Evolutionary conservation across 1,139 yeast species (phyloP).

Genomic region (Pichia sp.): DNA sequence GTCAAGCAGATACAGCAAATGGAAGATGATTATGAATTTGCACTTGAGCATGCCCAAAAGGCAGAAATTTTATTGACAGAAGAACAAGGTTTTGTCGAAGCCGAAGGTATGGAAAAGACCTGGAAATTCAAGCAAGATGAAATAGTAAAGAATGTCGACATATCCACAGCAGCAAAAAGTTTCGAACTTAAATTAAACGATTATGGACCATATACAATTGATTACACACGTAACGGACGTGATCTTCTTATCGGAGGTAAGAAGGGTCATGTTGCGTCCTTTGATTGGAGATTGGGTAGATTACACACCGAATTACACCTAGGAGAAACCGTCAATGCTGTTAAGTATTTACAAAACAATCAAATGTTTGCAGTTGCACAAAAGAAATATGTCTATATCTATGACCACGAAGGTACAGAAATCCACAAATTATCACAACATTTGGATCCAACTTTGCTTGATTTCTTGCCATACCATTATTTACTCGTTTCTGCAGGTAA

Average conservation of each 20-base stretch:
- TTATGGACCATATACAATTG: conserved; percentile 84
- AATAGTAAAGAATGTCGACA: conserved; percentile 75
- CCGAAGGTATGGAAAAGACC: conserved; percentile 93
- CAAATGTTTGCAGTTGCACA: conserved; percentile 97
- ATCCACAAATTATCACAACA: conserved; percentile 90
- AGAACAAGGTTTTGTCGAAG: conserved; percentile 81
- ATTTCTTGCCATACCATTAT: conserved; percentile 91
- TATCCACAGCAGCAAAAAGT: conserved; percentile 68
- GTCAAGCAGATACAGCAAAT: conserved; percentile 49
- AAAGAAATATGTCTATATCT: conserved; percentile 89
- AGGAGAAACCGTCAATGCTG: conserved; percentile 88
- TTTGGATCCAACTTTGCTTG: conserved; percentile 77
- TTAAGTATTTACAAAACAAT: conserved; percentile 86
- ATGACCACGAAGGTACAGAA: conserved; percentile 90
- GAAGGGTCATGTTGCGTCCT: conserved; percentile 93
- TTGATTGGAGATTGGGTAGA: conserved; percentile 92
- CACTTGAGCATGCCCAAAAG: conserved; percentile 77
- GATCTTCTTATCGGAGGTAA: conserved; percentile 80
- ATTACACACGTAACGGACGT: conserved; percentile 87
- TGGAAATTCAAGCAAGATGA: conserved; percentile 83
- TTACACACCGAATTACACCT: conserved; percentile 80
- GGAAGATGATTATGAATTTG: conserved; percentile 74
- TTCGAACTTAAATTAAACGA: conserved; percentile 72
- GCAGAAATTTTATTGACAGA: conserved; percentile 87
- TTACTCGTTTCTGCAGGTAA: conserved; percentile 85